Base-by-base conservation (phyloP, 495 filamentous ascomycete genomes). In the Thermochaetoides thermophila region DNA sequence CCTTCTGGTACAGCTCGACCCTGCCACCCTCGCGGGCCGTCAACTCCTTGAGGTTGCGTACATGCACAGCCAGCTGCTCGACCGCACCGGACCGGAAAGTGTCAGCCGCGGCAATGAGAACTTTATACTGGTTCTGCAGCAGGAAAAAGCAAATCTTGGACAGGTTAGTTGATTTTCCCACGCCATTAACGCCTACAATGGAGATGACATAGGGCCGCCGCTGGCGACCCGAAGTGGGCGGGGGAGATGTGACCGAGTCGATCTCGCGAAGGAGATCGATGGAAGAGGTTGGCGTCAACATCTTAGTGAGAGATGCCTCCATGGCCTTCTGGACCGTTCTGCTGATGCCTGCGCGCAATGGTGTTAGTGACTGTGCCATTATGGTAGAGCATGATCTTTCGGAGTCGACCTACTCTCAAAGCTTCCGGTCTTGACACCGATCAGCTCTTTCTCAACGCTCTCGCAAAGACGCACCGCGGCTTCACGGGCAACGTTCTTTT, bases 121-220 rank as follows among this genome's bases (percentile, higher is more conserved):
- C 82, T 42, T 79, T 77, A 60, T 87, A 91, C 49, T 85, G 81
- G 61, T 97, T 96, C 53, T 97, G 91, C 15, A 97, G 66, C 8
- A 97, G 68, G 63, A 96, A 95, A 61, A 86, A 96, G 53, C 82
- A 87, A 39, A 97, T 89, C 58, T 97, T 97, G 50, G 81, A 83
- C 12, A 97, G 61, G 42, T 93, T 96, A 13, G 89, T 97, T 6
- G 84, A 93, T 58, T 97, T 97, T 49, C 89, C 89, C 29, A 97
- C 89, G 16, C 89, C 89, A 48, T 97, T 97, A 45, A 97, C 89
- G 33, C 89, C 89, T 20, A 97, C 91, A 34, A 97, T 92, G 19
- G 83, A 91, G 45, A 97, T 91, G 38, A 95, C 87, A 44, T 96
- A 97, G 22, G 89, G 89, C 9, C 85, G 73, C 17, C 64, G 62